phyloP scores from a whole-genome alignment of 805 yeast genomes.

The Candida morakotiae region DNA sequence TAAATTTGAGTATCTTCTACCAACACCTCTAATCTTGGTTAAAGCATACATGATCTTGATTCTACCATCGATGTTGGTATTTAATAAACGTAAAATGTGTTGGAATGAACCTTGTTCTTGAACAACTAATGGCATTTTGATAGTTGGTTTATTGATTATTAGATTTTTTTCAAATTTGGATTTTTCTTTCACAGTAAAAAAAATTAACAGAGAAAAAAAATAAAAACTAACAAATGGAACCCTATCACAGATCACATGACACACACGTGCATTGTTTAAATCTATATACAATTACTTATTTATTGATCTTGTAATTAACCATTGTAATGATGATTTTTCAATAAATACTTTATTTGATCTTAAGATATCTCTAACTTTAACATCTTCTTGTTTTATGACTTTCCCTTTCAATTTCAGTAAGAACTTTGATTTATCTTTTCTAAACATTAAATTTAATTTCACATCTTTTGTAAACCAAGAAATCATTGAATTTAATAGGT shows the following conservation, averaged over 20 bases:
- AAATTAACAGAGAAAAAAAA: no score
- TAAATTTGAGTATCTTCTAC: slow-evolving; percentile 99
- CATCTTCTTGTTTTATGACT: slow-evolving; percentile 69
- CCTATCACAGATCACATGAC: not conserved
- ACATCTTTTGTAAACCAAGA: slow-evolving; percentile 51
- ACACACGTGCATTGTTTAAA: slow-evolving; percentile 2
- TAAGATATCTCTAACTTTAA: slow-evolving; percentile 78
- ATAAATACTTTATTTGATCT: slow-evolving; percentile 73
- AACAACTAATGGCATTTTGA: slow-evolving; percentile 89
- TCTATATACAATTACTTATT: slow-evolving; percentile 5
- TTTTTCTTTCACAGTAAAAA: no score
- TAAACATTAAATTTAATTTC: slow-evolving; percentile 2
- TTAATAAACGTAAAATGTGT: slow-evolving; percentile 99
- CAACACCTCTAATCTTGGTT: slow-evolving; percentile 99
- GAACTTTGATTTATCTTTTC: slow-evolving; percentile 4
- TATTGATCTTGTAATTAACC: slow-evolving; percentile 34
- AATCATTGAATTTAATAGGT: slow-evolving; percentile 58
- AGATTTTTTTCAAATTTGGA: not conserved
- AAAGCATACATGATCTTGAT: slow-evolving; percentile 99
- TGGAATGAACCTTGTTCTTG: slow-evolving; percentile 99
- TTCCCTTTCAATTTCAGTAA: slow-evolving; percentile 4
- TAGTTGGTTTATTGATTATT: not conserved
- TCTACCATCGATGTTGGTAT: slow-evolving; percentile 99
- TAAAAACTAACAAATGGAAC: not conserved
- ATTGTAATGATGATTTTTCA: slow-evolving; percentile 69